Evolutionary conservation across 257 asterid species (phyloP), one percentile per base, ranked within the genome.

Genomic region (Cinchona pubescens): DNA sequence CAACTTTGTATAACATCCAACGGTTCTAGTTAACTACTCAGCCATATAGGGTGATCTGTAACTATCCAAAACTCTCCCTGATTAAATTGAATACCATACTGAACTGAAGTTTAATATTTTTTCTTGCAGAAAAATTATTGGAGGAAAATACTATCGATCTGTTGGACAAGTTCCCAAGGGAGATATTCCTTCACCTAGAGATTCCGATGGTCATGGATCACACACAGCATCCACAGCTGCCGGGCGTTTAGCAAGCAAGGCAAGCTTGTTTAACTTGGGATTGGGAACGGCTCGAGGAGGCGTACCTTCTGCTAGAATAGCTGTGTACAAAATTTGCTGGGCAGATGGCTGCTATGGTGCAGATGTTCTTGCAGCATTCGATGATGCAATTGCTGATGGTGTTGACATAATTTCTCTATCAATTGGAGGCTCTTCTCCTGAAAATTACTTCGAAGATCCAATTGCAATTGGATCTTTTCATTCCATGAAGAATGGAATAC

Each of bases 401-500:
- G 96, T 90, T 35, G 92, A 90, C 74, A 77, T 90, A 53, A 86
- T 90, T 46, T 88, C 91, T 0, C 83, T 90, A 49, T 90, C 96
- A 0, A 67, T 87, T 55, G 96, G 94, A 66, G 76, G 85, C 12
- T 59, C 32, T 8, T 42, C 7, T 59, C 88, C 92, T 49, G 35
- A 8, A 5, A 84, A 89, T 71, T 91, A 86, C 46, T 91, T 89
- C 25, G 83, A 87, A 10, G 96, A 91, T 81, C 70, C 88, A 30
- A 82, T 89, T 19, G 91, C 96, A 42, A 91, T 89, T 21, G 96
- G 96, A 78, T 86, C 96, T 34, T 89, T 90, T 65, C 96, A 87
- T 38, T 87, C 94, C 43, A 89, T 90, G 95, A 87, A 69, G 76
- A 83, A 75, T 0, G 94, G 96, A 46, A 91, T 91, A 27, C 80